Evolutionary conservation across 306 rosid genomes (phyloP).

Genomic region (Macrotyloma uniflorum): DNA sequence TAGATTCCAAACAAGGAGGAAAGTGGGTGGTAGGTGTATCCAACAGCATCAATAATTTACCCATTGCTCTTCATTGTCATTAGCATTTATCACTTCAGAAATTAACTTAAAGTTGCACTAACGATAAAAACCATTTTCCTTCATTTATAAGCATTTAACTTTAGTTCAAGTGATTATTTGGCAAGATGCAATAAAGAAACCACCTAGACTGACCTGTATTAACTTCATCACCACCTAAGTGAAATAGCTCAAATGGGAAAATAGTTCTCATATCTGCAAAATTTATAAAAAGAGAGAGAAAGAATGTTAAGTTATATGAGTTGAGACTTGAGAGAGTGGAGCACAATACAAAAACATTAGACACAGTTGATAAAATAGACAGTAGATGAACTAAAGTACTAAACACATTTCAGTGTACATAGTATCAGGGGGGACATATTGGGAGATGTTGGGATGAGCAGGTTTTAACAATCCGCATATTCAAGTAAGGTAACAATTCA

Average conservation of each 20-base stretch:
- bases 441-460: not conserved
- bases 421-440: not conserved
- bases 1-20: slow-evolving; percentile 31
- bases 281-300: slow-evolving; percentile 27
- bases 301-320: not conserved
- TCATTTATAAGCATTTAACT: slow-evolving; percentile 27
- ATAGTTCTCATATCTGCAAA: slow-evolving; percentile 86
- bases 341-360: slow-evolving; percentile 1
- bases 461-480: slow-evolving; percentile 13
- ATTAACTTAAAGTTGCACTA: slow-evolving; percentile 13
- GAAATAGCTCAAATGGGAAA: slow-evolving; percentile 96
- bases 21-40: slow-evolving; percentile 8
- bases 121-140: slow-evolving; percentile 31
- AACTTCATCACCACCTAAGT: slow-evolving; percentile 99
- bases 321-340: not conserved
- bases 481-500: too few species aligned
- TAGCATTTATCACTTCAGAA: slow-evolving; percentile 13
- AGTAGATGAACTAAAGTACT: slow-evolving; percentile 17
- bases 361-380: slow-evolving; percentile 4
- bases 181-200: slow-evolving; percentile 36
- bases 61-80: not conserved
- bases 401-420: not conserved
- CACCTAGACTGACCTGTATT: slow-evolving; percentile 72
- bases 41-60: slow-evolving; percentile 27
- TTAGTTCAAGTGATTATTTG: slow-evolving; percentile 22